phyloP scores from a whole-genome alignment of 2,329 filamentous ascomycete species.

The Botrytis medusae region DNA sequence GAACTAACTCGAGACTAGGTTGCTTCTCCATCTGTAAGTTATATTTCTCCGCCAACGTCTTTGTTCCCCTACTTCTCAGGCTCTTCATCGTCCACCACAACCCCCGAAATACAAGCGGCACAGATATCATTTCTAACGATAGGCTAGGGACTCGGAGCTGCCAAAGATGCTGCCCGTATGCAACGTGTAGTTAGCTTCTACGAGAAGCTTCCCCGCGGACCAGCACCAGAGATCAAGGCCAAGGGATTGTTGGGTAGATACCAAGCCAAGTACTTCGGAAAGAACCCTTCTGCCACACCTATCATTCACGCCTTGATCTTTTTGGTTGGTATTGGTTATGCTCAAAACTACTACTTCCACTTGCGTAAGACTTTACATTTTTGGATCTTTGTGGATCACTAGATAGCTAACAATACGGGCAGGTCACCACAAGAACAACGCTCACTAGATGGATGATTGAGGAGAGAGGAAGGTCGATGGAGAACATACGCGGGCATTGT shows the following conservation, averaged over 20 bases:
- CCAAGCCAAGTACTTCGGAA: constrained; percentile 90
- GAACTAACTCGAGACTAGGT: constrained; percentile 34
- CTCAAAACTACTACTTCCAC: constrained; percentile 99
- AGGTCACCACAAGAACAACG: constrained; percentile 99
- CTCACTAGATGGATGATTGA: constrained; percentile 66
- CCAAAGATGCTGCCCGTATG: constrained; percentile 96
- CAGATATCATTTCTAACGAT: not conserved
- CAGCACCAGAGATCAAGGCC: constrained; percentile 79
- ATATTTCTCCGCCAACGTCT: not conserved
- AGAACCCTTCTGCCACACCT: constrained; percentile 83
- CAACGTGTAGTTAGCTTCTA: constrained; percentile 98
- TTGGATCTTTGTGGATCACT: not conserved
- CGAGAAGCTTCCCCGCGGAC: constrained; percentile 92
- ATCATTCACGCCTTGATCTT: constrained; percentile 81
- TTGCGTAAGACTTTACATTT: constrained; percentile 67
- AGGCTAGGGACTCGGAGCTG: constrained; percentile 82
- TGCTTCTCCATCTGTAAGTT: constrained; percentile 42
- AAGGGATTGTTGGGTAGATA: constrained; percentile 86
- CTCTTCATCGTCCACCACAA: not conserved
- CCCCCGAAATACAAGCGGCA: not conserved
- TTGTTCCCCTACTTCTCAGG: constrained; percentile 2
- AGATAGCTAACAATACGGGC: constrained; percentile 28
- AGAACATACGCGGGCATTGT: constrained; percentile 14
- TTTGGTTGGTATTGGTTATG: constrained; percentile 82
- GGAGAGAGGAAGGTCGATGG: not conserved